Conservation (phyloP, 805 yeast species). For the Phaffomyces opuntiae region DNA sequence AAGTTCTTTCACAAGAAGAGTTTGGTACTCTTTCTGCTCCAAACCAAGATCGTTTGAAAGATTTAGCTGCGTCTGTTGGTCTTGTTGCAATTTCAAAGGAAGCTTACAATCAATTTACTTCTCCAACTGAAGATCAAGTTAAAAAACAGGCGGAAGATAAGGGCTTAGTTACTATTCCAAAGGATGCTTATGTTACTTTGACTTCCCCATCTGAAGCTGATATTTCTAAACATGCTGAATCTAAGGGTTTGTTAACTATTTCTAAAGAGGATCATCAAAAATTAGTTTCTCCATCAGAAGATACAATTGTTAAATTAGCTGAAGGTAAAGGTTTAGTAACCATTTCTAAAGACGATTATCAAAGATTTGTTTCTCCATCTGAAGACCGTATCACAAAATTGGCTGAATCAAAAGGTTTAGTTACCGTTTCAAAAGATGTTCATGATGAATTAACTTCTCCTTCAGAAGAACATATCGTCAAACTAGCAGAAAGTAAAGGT, state of each 20-base stretch:
- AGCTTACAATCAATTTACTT: neutral
- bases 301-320: neutral
- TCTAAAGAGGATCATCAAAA: slow-evolving; percentile 18
- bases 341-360: neutral
- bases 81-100: slow-evolving; percentile 7
- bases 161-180: neutral
- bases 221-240: slow-evolving; percentile 2
- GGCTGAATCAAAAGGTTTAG: too few relatives aligned
- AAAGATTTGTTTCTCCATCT: slow-evolving; percentile 1
- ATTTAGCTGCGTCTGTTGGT: slow-evolving; percentile 4
- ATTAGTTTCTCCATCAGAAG: neutral
- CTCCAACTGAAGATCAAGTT: slow-evolving; percentile 15
- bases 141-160: slow-evolving; percentile 15
- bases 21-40: neutral
- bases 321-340: slow-evolving; percentile 7
- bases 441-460: too few relatives aligned
- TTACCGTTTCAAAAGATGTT: too few relatives aligned
- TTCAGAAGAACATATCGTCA: too few relatives aligned
- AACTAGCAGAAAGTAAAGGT: too few relatives aligned
- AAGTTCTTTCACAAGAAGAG: slow-evolving; percentile 1
- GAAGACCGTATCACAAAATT: slow-evolving; percentile 13
- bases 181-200: too few relatives aligned
- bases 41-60: slow-evolving; percentile 1
- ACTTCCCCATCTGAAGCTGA: slow-evolving; percentile 18
- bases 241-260: slow-evolving; percentile 7